phyloP scores from a whole-genome alignment of 345 rosid genomes.

The Acer yangbiense region DNA sequence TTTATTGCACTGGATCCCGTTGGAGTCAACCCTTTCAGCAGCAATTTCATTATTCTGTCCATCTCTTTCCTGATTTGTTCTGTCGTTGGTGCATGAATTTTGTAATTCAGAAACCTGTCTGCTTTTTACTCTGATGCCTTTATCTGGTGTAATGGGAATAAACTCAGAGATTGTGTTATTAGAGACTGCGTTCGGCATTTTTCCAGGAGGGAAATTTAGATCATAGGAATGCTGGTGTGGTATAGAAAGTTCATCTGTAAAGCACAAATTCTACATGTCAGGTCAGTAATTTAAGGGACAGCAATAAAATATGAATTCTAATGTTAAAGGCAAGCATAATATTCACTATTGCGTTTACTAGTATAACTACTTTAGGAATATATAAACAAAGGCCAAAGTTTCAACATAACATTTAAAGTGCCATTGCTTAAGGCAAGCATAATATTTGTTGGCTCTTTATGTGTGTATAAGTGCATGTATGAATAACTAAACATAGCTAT shows the following conservation, averaged over 20 bases:
- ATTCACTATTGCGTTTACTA: background rate
- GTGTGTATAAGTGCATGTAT: background rate
- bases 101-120: conserved; percentile 22
- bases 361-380: background rate
- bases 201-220: conserved; percentile 32
- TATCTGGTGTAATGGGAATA: conserved; percentile 61
- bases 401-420: background rate
- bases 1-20: conserved; percentile 20
- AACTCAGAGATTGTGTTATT: conserved; percentile 22
- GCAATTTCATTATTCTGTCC: conserved; percentile 26
- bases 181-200: conserved; percentile 27
- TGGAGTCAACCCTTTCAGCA: conserved; percentile 9
- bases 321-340: background rate
- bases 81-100: conserved; percentile 18
- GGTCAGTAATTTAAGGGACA: background rate
- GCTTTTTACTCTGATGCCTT: conserved; percentile 29
- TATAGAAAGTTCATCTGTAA: conserved; percentile 32
- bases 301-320: background rate
- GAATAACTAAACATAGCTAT: background rate
- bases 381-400: background rate
- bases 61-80: conserved; percentile 22
- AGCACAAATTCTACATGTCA: conserved; percentile 3
- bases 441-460: background rate
- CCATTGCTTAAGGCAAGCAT: conserved; percentile 1
- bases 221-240: conserved; percentile 26